Conservation (phyloP, 805 yeast species). For the Candida lessepsii region DNA sequence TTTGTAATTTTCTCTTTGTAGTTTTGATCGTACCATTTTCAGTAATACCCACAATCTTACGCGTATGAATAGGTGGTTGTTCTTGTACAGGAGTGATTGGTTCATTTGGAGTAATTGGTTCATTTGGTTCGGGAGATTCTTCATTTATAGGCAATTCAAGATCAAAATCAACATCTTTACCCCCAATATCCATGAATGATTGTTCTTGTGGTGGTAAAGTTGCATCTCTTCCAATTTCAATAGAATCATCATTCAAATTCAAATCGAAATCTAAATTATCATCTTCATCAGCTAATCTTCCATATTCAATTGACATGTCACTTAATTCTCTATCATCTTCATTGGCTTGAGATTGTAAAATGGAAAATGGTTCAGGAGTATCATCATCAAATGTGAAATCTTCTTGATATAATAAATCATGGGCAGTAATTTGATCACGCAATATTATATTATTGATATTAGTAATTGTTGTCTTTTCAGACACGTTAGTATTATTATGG, state of each 20-base stretch:
- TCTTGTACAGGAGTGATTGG: slow-evolving; percentile 23
- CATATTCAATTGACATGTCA: slow-evolving; percentile 67
- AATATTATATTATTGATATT: slow-evolving; percentile 60
- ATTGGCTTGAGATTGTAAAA: neutral
- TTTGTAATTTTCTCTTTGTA: slow-evolving; percentile 41
- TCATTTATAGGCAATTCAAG: slow-evolving; percentile 39
- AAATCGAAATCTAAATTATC: slow-evolving; percentile 56
- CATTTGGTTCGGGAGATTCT: slow-evolving; percentile 14
- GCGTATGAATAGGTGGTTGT: slow-evolving; percentile 5
- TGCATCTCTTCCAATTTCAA: slow-evolving; percentile 54
- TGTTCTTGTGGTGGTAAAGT: slow-evolving; percentile 23
- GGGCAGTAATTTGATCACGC: slow-evolving; percentile 75
- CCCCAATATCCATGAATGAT: slow-evolving; percentile 16
- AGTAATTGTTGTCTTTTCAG: slow-evolving; percentile 56
- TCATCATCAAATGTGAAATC: slow-evolving; percentile 44
- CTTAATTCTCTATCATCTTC: slow-evolving; percentile 13
- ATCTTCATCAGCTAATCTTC: slow-evolving; percentile 43
- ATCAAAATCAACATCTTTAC: slow-evolving; percentile 22
- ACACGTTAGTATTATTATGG: slow-evolving; percentile 23
- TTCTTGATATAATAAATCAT: slow-evolving; percentile 68
- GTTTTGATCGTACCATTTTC: slow-evolving; percentile 48
- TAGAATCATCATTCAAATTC: slow-evolving; percentile 38
- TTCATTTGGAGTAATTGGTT: slow-evolving; percentile 18
- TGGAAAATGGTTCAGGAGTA: slow-evolving; percentile 1
- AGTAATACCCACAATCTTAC: slow-evolving; percentile 31